phyloP scores from a whole-genome alignment of 176 grass and related monocot species.

The Urochloa ruziziensis region DNA sequence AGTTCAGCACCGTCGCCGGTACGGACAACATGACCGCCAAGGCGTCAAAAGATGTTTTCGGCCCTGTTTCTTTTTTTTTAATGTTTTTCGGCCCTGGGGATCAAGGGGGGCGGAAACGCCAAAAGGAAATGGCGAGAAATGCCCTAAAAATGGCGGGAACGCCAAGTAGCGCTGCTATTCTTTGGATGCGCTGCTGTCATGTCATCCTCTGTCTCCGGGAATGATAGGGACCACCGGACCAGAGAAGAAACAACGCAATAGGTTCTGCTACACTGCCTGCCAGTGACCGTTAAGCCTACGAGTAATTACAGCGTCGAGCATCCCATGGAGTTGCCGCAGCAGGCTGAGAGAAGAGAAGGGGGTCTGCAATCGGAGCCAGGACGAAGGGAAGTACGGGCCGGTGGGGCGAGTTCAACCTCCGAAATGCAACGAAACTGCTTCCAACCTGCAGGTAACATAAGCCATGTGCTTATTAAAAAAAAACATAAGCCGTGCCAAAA shows the following conservation, averaged over 20 bases:
- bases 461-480: too few species aligned
- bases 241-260: neutral
- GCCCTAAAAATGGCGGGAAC: neutral
- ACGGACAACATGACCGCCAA: neutral
- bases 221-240: neutral
- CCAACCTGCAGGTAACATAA: too few species aligned
- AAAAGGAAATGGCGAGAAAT: neutral
- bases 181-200: slow-evolving; percentile 5
- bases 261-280: neutral
- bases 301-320: neutral
- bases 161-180: neutral
- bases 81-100: neutral
- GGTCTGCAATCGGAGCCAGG: neutral
- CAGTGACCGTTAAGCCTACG: slow-evolving; percentile 24
- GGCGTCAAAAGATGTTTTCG: neutral
- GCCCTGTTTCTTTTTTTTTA: too few species aligned
- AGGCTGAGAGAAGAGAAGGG: neutral
- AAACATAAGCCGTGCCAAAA: too few species aligned
- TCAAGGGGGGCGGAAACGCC: neutral
- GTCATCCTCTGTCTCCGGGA: neutral
- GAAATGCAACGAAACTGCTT: neutral
- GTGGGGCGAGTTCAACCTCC: too few species aligned
- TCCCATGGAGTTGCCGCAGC: neutral
- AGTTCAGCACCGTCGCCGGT: neutral
- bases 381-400: too few species aligned